Conservation (phyloP, 208 protist genomes). For the Leptomonas seymouri region DNA sequence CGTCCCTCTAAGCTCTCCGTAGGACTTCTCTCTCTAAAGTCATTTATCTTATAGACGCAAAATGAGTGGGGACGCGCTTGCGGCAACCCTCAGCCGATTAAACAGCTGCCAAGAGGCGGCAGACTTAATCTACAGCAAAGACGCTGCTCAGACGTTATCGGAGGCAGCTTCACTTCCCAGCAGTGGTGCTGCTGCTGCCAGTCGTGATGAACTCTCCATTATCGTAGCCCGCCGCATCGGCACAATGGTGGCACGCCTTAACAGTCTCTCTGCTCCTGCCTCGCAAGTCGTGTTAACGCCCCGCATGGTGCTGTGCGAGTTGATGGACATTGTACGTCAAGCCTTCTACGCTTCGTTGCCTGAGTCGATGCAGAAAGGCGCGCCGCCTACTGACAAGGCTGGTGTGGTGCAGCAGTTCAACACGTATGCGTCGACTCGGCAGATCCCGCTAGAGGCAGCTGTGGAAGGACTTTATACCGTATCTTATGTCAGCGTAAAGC, state of each 20-base stretch:
- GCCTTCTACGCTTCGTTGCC: slow-evolving; percentile 43
- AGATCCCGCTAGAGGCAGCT: slow-evolving; percentile 47
- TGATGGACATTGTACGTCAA: slow-evolving; percentile 58
- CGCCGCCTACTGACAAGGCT: slow-evolving; percentile 14
- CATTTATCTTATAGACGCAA: not conserved
- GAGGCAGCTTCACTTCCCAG: not conserved
- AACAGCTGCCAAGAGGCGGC: slow-evolving; percentile 26
- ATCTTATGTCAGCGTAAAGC: slow-evolving; percentile 64
- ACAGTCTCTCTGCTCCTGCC: slow-evolving; percentile 37
- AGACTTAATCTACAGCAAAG: slow-evolving; percentile 25
- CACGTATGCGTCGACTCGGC: slow-evolving; percentile 39
- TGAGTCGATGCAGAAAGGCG: slow-evolving; percentile 17
- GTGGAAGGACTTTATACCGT: slow-evolving; percentile 56
- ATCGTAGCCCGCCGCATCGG: slow-evolving; percentile 53
- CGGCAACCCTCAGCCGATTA: slow-evolving; percentile 9
- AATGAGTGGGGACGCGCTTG: slow-evolving; percentile 10
- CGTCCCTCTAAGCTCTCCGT: too few species aligned
- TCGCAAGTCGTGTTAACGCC: slow-evolving; percentile 42
- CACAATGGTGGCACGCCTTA: slow-evolving; percentile 51
- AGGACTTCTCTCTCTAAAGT: too few species aligned
- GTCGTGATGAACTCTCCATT: slow-evolving; percentile 27
- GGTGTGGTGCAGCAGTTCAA: slow-evolving; percentile 20
- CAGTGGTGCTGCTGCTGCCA: not conserved
- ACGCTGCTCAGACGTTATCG: slow-evolving; percentile 8
- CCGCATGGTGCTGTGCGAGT: slow-evolving; percentile 45